phyloP scores from a whole-genome alignment of 805 yeast genomes.

The Cyberlindnera bimundalis region DNA sequence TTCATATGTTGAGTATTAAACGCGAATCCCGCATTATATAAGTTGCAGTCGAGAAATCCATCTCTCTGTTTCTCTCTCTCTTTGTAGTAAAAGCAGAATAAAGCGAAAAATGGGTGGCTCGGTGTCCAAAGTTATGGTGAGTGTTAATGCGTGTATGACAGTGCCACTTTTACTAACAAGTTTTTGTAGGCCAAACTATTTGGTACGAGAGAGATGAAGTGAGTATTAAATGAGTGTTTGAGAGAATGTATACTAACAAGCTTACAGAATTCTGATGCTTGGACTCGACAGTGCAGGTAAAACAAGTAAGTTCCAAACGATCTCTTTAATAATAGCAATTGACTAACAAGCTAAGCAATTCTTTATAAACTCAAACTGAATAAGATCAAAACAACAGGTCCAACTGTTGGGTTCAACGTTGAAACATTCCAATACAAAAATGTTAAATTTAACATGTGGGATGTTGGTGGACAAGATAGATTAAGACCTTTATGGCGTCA shows the following conservation, averaged over 20 bases:
- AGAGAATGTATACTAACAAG: constrained; percentile 30
- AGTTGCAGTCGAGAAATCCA: too few relatives aligned
- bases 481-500: constrained; percentile 94
- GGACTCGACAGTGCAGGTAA: constrained; percentile 94
- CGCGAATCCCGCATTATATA: too few relatives aligned
- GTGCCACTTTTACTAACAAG: neutral
- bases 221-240: neutral
- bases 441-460: constrained; percentile 87
- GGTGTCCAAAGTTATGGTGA: constrained; percentile 30
- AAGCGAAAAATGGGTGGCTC: constrained; percentile 30
- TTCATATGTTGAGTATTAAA: constrained; percentile 49
- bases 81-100: too few relatives aligned
- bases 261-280: constrained; percentile 63
- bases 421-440: constrained; percentile 81
- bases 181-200: constrained; percentile 39
- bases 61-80: too few relatives aligned
- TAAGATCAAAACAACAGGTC: constrained; percentile 74
- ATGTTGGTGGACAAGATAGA: constrained; percentile 94
- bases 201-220: constrained; percentile 50
- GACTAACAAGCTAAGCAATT: constrained; percentile 39
- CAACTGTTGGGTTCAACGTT: constrained; percentile 92
- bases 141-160: constrained; percentile 7
- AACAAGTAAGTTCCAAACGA: constrained; percentile 42
- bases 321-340: too few relatives aligned
- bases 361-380: constrained; percentile 80